Evolutionary conservation across 352 stramenopile genomes (phyloP).

Genomic region (Phytophthora kernoviae): DNA sequence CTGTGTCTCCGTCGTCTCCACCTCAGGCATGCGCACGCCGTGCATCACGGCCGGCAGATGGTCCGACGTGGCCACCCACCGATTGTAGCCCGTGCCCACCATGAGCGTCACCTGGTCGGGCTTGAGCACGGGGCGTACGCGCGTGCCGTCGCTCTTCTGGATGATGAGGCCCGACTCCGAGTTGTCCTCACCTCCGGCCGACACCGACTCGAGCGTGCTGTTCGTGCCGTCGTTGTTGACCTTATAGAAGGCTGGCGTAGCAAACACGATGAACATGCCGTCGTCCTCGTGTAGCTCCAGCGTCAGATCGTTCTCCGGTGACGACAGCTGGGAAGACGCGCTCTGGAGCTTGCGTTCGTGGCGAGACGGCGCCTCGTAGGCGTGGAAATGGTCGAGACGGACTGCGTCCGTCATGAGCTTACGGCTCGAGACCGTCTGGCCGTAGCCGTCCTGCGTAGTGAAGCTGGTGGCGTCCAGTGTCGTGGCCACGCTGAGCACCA

Average conservation of each 20-base stretch:
- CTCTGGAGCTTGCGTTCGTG: conserved; percentile 23
- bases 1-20: conserved; percentile 30
- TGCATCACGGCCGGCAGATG: conserved; percentile 58
- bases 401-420: conserved; percentile 60
- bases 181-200: conserved; percentile 27
- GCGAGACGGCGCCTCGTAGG: conserved; percentile 44
- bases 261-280: conserved; percentile 64
- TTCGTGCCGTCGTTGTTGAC: conserved; percentile 36
- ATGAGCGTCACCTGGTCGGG: conserved; percentile 61
- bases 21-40: conserved; percentile 58
- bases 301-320: conserved; percentile 39
- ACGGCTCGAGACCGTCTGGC: conserved; percentile 38
- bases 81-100: conserved; percentile 59
- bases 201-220: conserved; percentile 28
- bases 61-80: conserved; percentile 55
- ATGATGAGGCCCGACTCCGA: conserved; percentile 62
- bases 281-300: conserved; percentile 63
- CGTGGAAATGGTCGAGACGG: conserved; percentile 69
- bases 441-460: conserved; percentile 45
- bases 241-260: conserved; percentile 58
- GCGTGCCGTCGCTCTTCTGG: conserved; percentile 41
- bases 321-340: not conserved
- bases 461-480: conserved; percentile 52
- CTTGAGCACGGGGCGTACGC: conserved; percentile 56
- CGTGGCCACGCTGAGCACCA: conserved; percentile 48